A percentile compares a stretch with the other conserved stretches of the same genome.
Conservation (phyloP, 331 rosid genomes). For the Quercus phellos region DNA sequence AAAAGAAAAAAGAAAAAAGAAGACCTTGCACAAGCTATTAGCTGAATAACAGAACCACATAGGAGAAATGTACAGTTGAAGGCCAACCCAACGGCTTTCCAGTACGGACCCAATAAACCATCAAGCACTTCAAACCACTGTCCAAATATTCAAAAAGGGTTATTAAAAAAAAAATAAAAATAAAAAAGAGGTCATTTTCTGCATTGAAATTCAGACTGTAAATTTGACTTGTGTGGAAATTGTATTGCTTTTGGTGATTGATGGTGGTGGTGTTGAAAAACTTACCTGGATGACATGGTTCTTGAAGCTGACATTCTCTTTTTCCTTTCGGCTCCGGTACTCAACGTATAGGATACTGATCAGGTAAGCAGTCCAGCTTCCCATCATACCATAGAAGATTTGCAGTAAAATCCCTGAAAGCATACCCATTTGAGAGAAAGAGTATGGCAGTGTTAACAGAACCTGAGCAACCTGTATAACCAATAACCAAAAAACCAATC, state of each 20-base stretch:
- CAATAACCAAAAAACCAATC: not conserved
- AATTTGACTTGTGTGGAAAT: not conserved
- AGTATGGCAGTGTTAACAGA: conserved; percentile 77
- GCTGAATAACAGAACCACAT: conserved; percentile 92
- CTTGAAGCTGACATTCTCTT: conserved; percentile 81
- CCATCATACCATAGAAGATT: conserved; percentile 70
- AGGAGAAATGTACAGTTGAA: conserved; percentile 94
- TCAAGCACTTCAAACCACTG: conserved; percentile 98
- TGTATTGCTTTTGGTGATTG: not conserved
- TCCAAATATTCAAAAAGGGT: not conserved
- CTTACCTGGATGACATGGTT: conserved; percentile 92
- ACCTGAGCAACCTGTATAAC: conserved; percentile 83
- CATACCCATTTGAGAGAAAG: conserved; percentile 87
- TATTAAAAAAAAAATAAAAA: not conserved
- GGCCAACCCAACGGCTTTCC: conserved; percentile 88
- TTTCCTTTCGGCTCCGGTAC: conserved; percentile 76
- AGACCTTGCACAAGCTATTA: conserved; percentile 96
- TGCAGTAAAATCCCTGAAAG: conserved; percentile 73
- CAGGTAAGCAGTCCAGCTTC: conserved; percentile 93
- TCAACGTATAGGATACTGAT: conserved; percentile 83
- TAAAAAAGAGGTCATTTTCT: not conserved
- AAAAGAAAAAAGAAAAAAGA: not conserved
- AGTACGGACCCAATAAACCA: conserved; percentile 83
- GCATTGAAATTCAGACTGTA: not conserved
- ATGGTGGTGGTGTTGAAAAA: not conserved